These are phyloP conservation scores for Vitis cinerea DNA, from an alignment of 164 flowering plant species.

Conservation along the genomic window DNA sequence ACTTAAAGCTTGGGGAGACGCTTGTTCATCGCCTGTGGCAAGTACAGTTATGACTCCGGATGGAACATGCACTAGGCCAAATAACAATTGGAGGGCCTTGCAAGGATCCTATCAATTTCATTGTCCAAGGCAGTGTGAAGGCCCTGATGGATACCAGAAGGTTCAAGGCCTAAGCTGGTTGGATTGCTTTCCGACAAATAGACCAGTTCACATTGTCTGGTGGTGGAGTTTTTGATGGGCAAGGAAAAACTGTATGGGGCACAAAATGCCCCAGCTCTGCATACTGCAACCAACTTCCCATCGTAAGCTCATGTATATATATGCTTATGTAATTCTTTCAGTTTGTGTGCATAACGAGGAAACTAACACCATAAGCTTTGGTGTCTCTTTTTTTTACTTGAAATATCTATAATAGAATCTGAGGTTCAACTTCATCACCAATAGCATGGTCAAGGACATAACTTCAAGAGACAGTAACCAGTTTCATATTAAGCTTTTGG, in stretches of 20 bases:
- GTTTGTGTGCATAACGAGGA: too few relatives aligned
- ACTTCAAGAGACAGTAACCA: conserved; percentile 32
- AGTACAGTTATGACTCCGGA: conserved; percentile 19
- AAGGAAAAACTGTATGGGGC: conserved; percentile 20
- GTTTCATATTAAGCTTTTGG: background rate
- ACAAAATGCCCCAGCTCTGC: conserved; percentile 9
- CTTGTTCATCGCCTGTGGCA: conserved; percentile 15
- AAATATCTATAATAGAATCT: conserved; percentile 19
- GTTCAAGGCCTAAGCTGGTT: conserved; percentile 9
- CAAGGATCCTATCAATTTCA: too few relatives aligned
- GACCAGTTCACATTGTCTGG: conserved; percentile 21
- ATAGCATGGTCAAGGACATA: conserved; percentile 18
- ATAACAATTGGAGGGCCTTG: conserved; percentile 20
- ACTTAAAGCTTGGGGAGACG: conserved; percentile 28
- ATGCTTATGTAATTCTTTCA: too few relatives aligned
- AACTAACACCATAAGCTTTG: too few relatives aligned
- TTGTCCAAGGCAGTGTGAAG: too few relatives aligned
- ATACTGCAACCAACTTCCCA: conserved; percentile 8
- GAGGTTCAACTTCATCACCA: conserved; percentile 28
- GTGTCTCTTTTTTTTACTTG: too few relatives aligned
- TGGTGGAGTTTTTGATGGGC: conserved; percentile 25
- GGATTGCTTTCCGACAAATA: conserved; percentile 18
- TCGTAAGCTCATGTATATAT: background rate
- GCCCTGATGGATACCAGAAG: too few relatives aligned
- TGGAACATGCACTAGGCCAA: conserved; percentile 16